A percentile compares a stretch with the other conserved stretches of the same genome.
Conservation (phyloP, 495 filamentous ascomycete genomes). For the Hyphodiscus hymeniophilus region DNA sequence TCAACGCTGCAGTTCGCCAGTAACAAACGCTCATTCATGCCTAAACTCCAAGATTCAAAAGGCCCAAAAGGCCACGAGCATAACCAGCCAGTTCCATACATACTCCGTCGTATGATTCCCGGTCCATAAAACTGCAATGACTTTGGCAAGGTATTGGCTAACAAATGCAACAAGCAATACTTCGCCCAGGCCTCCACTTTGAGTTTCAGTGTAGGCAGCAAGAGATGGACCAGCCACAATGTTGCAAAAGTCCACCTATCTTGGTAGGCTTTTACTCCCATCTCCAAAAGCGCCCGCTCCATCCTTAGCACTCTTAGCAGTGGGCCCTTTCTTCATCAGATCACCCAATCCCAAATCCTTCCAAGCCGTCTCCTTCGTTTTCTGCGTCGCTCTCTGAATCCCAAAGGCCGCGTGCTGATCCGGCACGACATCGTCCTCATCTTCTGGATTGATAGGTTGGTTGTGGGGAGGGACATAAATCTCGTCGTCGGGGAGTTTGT, state of each 20-base stretch:
- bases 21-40: background rate
- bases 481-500: constrained; percentile 61
- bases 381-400: constrained; percentile 77
- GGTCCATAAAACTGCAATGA: no score
- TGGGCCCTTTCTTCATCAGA: constrained; percentile 54
- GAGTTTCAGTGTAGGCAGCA: no score
- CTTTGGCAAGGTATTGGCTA: no score
- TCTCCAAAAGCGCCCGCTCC: constrained; percentile 16
- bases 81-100: no score
- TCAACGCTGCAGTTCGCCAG: background rate
- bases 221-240: background rate
- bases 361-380: constrained; percentile 66
- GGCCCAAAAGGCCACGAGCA: no score
- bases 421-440: constrained; percentile 95
- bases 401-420: constrained; percentile 97
- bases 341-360: constrained; percentile 73
- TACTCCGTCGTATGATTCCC: no score
- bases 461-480: constrained; percentile 85
- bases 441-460: constrained; percentile 91
- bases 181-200: no score
- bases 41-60: no score
- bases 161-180: no score
- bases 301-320: constrained; percentile 18
- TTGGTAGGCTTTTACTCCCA: constrained; percentile 31
- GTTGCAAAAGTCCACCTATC: constrained; percentile 31